These are phyloP conservation scores for Arthrobotrys pseudoclavata DNA, from an alignment of 2,329 filamentous ascomycete species.

Conservation along the genomic window DNA sequence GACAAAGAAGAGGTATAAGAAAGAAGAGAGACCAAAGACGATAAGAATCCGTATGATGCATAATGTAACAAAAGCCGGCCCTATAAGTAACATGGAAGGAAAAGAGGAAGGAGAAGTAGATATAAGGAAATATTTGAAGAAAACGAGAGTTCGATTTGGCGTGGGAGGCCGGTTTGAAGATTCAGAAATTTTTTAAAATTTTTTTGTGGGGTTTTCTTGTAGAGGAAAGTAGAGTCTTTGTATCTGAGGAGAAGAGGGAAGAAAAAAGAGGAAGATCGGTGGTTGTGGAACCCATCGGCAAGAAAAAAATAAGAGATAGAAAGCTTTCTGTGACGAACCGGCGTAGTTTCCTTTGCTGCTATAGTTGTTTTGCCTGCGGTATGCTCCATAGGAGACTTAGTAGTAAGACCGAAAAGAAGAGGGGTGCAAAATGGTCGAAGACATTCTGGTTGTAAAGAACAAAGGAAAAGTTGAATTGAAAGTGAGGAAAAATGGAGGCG, in stretches of 20 bases:
- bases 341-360: constrained; percentile 55
- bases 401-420: constrained; percentile 37
- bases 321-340: constrained; percentile 60
- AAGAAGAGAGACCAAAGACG: constrained; percentile 61
- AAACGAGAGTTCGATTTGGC: constrained; percentile 50
- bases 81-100: constrained; percentile 43
- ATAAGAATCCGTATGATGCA: constrained; percentile 52
- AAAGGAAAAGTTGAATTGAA: constrained; percentile 57
- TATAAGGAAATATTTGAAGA: constrained; percentile 25
- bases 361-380: constrained; percentile 53
- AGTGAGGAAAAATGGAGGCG: constrained; percentile 19
- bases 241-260: constrained; percentile 23
- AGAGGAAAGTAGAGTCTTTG: constrained; percentile 43
- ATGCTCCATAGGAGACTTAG: constrained; percentile 39
- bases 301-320: constrained; percentile 54
- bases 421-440: constrained; percentile 36
- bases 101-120: constrained; percentile 31
- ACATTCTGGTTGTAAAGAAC: constrained; percentile 48
- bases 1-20: constrained; percentile 56
- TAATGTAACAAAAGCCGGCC: constrained; percentile 55
- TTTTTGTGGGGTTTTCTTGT: constrained; percentile 51
- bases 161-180: constrained; percentile 40
- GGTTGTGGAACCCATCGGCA: constrained; percentile 57
- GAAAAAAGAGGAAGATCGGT: constrained; percentile 39
- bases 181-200: constrained; percentile 38